Conservation (phyloP, 2,329 filamentous ascomycete species). For the Aaosphaeria arxii region DNA sequence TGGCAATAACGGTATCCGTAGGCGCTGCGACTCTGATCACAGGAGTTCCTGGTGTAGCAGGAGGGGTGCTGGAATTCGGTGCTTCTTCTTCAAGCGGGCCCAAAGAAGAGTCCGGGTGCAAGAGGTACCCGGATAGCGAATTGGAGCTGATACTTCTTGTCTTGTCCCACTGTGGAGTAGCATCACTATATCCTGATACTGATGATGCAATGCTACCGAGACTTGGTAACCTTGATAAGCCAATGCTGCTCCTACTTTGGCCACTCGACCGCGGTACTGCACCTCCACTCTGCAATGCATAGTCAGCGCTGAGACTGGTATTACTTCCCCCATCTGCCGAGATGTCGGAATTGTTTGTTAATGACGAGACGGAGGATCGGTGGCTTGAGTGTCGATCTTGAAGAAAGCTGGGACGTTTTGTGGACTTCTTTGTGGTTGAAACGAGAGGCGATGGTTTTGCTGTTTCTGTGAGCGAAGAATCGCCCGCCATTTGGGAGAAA, state of each 20-base stretch:
- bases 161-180: constrained; percentile 39
- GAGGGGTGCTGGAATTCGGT: constrained; percentile 46
- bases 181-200: constrained; percentile 53
- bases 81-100: constrained; percentile 60
- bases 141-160: constrained; percentile 39
- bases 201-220: constrained; percentile 87
- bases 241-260: constrained; percentile 48
- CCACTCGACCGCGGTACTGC: constrained; percentile 54
- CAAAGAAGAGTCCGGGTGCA: constrained; percentile 45
- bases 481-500: constrained; percentile 25
- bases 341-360: constrained; percentile 51
- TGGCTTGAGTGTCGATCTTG: constrained; percentile 55
- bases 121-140: constrained; percentile 27
- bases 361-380: constrained; percentile 57
- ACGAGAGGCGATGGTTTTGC: constrained; percentile 14
- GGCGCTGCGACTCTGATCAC: constrained; percentile 56
- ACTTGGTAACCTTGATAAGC: constrained; percentile 74
- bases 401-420: constrained; percentile 54
- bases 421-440: constrained; percentile 20
- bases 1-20: constrained; percentile 84
- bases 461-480: constrained; percentile 23
- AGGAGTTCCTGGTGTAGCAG: constrained; percentile 68
- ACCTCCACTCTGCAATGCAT: constrained; percentile 77
- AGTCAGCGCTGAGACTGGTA: constrained; percentile 72
- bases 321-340: constrained; percentile 68